Evolutionary conservation across 148 eudicot genomes (phyloP), one percentile per base, ranked within the genome.

Genomic region (Euryodendron excelsum): DNA sequence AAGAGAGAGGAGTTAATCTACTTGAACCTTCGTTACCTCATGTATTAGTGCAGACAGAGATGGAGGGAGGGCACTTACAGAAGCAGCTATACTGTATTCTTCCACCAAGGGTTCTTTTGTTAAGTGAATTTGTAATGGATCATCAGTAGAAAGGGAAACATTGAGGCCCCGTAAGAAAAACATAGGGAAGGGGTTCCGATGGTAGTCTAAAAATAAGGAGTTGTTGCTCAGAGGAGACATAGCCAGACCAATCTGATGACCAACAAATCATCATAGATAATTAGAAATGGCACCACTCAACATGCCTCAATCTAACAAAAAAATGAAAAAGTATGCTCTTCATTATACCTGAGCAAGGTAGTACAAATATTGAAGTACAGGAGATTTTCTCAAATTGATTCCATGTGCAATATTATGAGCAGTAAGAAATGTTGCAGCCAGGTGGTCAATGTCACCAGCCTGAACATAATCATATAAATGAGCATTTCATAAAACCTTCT

Each of bases 171-270:
- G 88, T 58, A 85, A 83, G 86, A 96, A 96, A 82, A 96, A 96
- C 88, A 90, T 87, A 10, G 98, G 99, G 67, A 96, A 89, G 37
- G 99, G 99, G 82, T 96, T 96, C 48, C 99, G 97, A 87, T 93
- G 98, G 77, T 93, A 96, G 77, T 96, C 99, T 80, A 96, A 79
- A 80, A 96, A 96, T 64, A 96, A 87, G 44, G 99, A 96, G 88
- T 96, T 96, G 94, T 96, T 96, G 90, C 99, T 96, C 81, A 96
- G 88, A 64, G 99, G 99, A 83, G 99, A 96, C 99, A 96, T 96
- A 61, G 97, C 95, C 76, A 96, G 84, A 66, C 99, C 99, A 90
- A 96, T 96, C 99, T 96, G 91, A 72, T 69, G 65, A 82, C 69
- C 74, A 77, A 59, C 62, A 65, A 53, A 47, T 61, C 48, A 76